Percentiles rank a stretch among this genome's conserved stretches.
phyloP scores from a whole-genome alignment of 2,329 filamentous ascomycete species.

The Pyrenochaeta sp. region DNA sequence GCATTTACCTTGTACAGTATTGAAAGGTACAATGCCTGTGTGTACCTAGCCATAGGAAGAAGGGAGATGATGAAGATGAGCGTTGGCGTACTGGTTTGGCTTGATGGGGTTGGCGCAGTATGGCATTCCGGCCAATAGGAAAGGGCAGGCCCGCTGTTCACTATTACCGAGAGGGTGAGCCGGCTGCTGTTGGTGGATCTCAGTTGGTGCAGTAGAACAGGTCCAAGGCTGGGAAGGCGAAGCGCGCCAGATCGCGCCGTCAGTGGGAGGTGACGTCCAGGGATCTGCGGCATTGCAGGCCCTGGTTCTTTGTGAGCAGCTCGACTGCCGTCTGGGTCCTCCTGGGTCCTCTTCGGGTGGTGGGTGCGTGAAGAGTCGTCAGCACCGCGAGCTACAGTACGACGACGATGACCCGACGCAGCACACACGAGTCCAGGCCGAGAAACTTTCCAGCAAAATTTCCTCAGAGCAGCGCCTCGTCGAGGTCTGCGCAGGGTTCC shows the following conservation, averaged over 20 bases:
- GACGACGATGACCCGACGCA: background rate
- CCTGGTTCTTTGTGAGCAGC: background rate
- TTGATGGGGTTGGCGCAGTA: background rate
- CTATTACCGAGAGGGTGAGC: constrained; percentile 18
- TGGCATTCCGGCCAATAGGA: constrained; percentile 15
- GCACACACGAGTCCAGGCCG: background rate
- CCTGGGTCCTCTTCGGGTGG: too few species aligned
- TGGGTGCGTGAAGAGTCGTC: background rate
- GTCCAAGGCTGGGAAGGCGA: constrained; percentile 18
- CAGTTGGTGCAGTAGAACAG: constrained; percentile 14
- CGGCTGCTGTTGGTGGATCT: constrained; percentile 17
- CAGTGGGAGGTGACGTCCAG: constrained; percentile 19
- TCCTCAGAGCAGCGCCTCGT: background rate
- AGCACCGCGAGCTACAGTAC: background rate
- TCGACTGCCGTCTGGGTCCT: background rate
- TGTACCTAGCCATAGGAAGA: background rate
- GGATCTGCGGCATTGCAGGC: constrained; percentile 16
- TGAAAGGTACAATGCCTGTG: background rate
- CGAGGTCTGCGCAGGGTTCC: constrained; percentile 17
- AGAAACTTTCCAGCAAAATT: constrained; percentile 13
- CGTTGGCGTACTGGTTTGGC: constrained; percentile 3
- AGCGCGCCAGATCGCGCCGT: constrained; percentile 6
- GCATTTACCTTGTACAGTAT: constrained; percentile 2
- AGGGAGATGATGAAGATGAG: constrained; percentile 1
- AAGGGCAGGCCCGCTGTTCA: constrained; percentile 4